phyloP scores from a whole-genome alignment of 768 basidiomycete species.

The Suillus subluteus region DNA sequence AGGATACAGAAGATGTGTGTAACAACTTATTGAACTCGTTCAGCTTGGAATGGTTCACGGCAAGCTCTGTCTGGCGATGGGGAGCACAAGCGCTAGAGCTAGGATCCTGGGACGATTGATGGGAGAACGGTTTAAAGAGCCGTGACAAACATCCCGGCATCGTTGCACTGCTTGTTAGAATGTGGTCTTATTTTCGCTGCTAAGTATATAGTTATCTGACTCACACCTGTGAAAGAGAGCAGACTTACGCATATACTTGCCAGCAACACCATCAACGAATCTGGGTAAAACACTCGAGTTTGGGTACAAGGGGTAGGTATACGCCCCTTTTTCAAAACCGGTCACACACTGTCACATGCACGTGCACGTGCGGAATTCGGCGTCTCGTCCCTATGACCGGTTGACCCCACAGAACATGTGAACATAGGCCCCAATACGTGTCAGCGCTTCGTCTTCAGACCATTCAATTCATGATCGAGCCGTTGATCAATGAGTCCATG shows the following conservation, averaged over 20 bases:
- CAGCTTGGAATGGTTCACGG: not conserved
- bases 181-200: not conserved
- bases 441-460: not conserved
- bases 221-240: not conserved
- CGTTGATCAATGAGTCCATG: not conserved
- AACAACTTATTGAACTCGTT: not conserved
- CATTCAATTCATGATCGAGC: not conserved
- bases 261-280: too few relatives aligned
- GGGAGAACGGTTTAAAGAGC: not conserved
- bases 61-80: not conserved
- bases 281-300: too few relatives aligned
- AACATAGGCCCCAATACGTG: not conserved
- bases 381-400: not conserved
- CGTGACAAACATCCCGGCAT: not conserved
- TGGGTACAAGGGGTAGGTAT: not conserved
- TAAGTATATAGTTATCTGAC: not conserved
- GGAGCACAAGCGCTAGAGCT: not conserved
- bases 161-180: not conserved
- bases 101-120: not conserved
- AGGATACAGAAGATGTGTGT: not conserved
- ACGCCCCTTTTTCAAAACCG: not conserved
- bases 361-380: not conserved
- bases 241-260: not conserved
- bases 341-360: not conserved
- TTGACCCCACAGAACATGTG: not conserved